Percentiles rank a stretch among this genome's conserved stretches.
phyloP scores from a whole-genome alignment of 768 basidiomycete genomes.

The Terana coerulea region DNA sequence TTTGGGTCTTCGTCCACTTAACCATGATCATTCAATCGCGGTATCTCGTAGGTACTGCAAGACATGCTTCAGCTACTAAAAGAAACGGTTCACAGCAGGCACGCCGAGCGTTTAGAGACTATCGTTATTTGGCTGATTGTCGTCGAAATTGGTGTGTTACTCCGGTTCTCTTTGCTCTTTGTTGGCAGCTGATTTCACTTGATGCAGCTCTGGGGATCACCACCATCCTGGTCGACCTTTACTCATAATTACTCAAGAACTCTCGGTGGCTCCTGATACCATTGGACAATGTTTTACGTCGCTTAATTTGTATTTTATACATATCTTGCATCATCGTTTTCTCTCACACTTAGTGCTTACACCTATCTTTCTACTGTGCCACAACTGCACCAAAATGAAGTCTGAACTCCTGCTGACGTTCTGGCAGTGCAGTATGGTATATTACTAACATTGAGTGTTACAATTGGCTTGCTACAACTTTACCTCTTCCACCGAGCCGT shows the following conservation, averaged over 20 bases:
- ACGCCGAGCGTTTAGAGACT: conserved; percentile 88
- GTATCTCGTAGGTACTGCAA: conserved; percentile 73
- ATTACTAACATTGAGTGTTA: neutral
- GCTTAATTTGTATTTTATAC: no score
- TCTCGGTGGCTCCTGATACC: no score
- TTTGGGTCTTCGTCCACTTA: neutral
- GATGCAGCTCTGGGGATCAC: conserved; percentile 82
- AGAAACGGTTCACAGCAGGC: conserved; percentile 88
- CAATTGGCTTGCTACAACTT: neutral
- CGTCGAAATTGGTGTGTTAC: conserved; percentile 71
- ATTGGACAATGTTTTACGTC: no score
- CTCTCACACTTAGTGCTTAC: no score
- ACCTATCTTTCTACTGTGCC: no score
- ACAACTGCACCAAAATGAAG: no score
- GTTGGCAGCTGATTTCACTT: no score
- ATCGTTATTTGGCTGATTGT: conserved; percentile 90
- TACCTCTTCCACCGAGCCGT: no score
- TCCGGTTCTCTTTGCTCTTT: conserved; percentile 6
- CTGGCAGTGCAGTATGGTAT: neutral
- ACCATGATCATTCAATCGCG: neutral
- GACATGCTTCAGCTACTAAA: conserved; percentile 96
- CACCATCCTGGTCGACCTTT: conserved; percentile 84
- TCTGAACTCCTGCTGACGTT: no score
- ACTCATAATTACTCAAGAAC: no score
- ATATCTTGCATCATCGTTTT: no score